Conservation (phyloP, 2,329 filamentous ascomycete species). For the Hymenoscyphus repandus region DNA sequence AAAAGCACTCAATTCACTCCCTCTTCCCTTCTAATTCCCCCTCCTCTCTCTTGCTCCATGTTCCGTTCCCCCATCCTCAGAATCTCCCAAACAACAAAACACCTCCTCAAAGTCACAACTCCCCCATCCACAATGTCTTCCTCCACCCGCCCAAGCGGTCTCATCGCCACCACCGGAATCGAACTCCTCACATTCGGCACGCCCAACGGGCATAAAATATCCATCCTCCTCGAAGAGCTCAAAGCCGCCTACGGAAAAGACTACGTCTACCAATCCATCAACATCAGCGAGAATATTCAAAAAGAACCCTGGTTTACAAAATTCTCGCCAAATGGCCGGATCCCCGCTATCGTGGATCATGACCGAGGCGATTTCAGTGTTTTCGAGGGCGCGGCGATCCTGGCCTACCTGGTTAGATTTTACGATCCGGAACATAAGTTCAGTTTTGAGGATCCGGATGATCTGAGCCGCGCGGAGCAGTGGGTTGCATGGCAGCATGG, state of each 20-base stretch:
- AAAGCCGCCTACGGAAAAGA: conserved; percentile 58
- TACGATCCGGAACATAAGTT: conserved; percentile 68
- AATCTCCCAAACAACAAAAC: conserved; percentile 22
- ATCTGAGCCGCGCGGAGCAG: conserved; percentile 44
- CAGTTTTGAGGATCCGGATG: conserved; percentile 50
- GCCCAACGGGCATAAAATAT: conserved; percentile 51
- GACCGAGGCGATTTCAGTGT: conserved; percentile 56
- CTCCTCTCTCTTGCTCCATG: conserved; percentile 20
- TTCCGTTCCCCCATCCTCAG: conserved; percentile 21
- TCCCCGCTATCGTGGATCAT: conserved; percentile 62
- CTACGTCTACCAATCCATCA: conserved; percentile 54
- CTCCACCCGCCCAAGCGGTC: conserved; percentile 41
- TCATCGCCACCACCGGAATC: conserved; percentile 58
- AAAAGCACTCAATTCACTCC: not conserved
- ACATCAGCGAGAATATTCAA: conserved; percentile 58
- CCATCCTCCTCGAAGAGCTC: conserved; percentile 60
- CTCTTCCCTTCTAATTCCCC: conserved; percentile 4
- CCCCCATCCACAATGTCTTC: conserved; percentile 21
- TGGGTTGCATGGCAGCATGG: conserved; percentile 60
- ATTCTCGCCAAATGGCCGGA: conserved; percentile 59
- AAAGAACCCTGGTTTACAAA: conserved; percentile 63
- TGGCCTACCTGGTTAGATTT: conserved; percentile 66
- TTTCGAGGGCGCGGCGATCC: conserved; percentile 71
- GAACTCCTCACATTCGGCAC: conserved; percentile 57
- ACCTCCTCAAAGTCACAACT: conserved; percentile 10